A percentile compares a stretch with the other conserved stretches of the same genome.
These are phyloP conservation scores for Penicillium macrosclerotiorum DNA, from an alignment of 495 filamentous ascomycete species.

Conservation along the genomic window DNA sequence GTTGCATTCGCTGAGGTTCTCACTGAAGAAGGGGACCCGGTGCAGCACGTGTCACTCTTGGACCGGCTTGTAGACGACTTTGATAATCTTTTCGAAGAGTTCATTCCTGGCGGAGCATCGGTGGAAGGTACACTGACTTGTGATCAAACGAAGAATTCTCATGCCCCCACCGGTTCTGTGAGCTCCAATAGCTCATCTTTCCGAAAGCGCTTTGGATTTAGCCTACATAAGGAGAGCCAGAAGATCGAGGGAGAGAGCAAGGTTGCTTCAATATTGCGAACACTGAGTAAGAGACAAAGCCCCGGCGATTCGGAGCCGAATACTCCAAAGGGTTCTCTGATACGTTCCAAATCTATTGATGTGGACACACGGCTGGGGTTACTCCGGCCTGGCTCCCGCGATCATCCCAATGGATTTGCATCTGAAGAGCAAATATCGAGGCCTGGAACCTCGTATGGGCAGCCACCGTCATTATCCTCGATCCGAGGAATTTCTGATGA, in stretches of 20 bases:
- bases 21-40: slow-evolving; percentile 70
- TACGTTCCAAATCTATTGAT: slow-evolving; percentile 82
- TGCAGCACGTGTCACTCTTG: slow-evolving; percentile 83
- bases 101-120: slow-evolving; percentile 44
- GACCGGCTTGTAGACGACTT: slow-evolving; percentile 92
- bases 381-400: slow-evolving; percentile 64
- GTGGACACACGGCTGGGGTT: slow-evolving; percentile 51
- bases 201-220: slow-evolving; percentile 77
- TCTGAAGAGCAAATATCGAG: slow-evolving; percentile 44
- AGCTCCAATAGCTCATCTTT: slow-evolving; percentile 79
- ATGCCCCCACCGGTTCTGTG: slow-evolving; percentile 55
- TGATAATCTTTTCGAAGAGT: slow-evolving; percentile 80
- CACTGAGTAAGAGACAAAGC: slow-evolving; percentile 78
- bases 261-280: slow-evolving; percentile 79
- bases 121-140: slow-evolving; percentile 42
- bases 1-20: slow-evolving; percentile 88
- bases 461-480: slow-evolving; percentile 35
- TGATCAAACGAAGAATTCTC: slow-evolving; percentile 48
- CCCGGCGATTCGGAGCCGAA: slow-evolving; percentile 52
- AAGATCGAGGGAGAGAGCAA: slow-evolving; percentile 69
- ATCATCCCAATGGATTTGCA: slow-evolving; percentile 52
- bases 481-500: slow-evolving; percentile 34
- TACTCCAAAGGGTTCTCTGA: slow-evolving; percentile 62
- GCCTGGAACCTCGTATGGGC: slow-evolving; percentile 48
- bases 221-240: slow-evolving; percentile 68